Evolutionary conservation across 768 basidiomycete genomes (phyloP).

Genomic region (Sarcomyxa edulis): DNA sequence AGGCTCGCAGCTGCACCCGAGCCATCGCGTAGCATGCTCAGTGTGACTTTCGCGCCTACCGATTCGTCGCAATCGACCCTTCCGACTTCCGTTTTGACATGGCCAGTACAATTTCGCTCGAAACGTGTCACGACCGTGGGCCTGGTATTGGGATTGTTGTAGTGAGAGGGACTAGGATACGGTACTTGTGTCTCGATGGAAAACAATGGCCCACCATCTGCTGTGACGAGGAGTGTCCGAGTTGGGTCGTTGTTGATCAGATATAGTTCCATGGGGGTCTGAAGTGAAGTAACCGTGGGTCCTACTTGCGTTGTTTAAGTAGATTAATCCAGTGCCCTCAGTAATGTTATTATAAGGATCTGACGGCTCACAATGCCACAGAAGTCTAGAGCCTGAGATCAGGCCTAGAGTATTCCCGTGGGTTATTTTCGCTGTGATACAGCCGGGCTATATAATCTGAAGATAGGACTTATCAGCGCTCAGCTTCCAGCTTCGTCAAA

Average conservation of each 20-base stretch:
- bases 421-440: no score
- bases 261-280: constrained; percentile 25
- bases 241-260: constrained; percentile 34
- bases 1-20: constrained; percentile 5
- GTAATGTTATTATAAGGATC: no score
- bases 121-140: constrained; percentile 20
- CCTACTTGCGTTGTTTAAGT: no score
- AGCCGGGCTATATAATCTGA: no score
- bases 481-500: no score
- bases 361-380: no score
- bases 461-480: no score
- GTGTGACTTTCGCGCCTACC: constrained; percentile 17
- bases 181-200: constrained; percentile 27
- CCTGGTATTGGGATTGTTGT: neutral
- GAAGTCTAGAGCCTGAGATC: no score
- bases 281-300: no score
- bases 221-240: constrained; percentile 27
- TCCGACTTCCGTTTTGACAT: constrained; percentile 27
- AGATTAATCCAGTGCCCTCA: no score
- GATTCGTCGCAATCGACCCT: constrained; percentile 18
- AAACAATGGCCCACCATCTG: constrained; percentile 26
- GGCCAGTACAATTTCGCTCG: constrained; percentile 21
- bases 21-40: constrained; percentile 12
- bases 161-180: no score
- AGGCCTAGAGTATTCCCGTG: no score